Evolutionary conservation across 345 rosid genomes (phyloP).

Genomic region (Eutrema yunnanense): DNA sequence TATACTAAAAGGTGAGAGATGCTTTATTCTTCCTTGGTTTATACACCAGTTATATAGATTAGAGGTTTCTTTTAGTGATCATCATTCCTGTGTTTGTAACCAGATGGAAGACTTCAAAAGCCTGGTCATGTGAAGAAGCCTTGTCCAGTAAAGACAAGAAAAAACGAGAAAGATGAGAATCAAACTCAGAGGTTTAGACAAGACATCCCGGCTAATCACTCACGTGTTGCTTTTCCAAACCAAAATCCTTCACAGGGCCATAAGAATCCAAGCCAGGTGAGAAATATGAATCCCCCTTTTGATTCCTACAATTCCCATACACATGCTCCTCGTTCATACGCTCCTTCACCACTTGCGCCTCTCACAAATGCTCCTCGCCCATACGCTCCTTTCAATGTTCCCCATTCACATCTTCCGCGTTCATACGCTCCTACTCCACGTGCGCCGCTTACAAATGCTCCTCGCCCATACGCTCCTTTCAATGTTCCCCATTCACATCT

Average conservation of each 20-base stretch:
- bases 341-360: not conserved
- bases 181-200: constrained; percentile 1
- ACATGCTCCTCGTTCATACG: constrained; percentile 1
- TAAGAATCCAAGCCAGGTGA: constrained; percentile 14
- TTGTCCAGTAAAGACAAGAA: constrained; percentile 23
- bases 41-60: not conserved
- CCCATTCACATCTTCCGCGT: constrained; percentile 15
- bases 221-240: constrained; percentile 10
- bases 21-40: constrained; percentile 4
- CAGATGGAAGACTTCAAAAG: constrained; percentile 39
- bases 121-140: constrained; percentile 30
- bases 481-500: not conserved
- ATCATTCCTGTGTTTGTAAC: not conserved
- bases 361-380: too few relatives aligned
- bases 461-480: constrained; percentile 10
- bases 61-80: not conserved
- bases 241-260: constrained; percentile 25
- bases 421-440: not conserved
- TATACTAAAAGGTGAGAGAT: constrained; percentile 32
- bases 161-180: constrained; percentile 20
- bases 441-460: not conserved
- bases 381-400: too few relatives aligned
- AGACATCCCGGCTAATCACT: constrained; percentile 11
- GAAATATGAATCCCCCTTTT: constrained; percentile 14
- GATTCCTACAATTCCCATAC: constrained; percentile 20